Conservation (phyloP, 495 filamentous ascomycete species). For the Glonium stellatum region DNA sequence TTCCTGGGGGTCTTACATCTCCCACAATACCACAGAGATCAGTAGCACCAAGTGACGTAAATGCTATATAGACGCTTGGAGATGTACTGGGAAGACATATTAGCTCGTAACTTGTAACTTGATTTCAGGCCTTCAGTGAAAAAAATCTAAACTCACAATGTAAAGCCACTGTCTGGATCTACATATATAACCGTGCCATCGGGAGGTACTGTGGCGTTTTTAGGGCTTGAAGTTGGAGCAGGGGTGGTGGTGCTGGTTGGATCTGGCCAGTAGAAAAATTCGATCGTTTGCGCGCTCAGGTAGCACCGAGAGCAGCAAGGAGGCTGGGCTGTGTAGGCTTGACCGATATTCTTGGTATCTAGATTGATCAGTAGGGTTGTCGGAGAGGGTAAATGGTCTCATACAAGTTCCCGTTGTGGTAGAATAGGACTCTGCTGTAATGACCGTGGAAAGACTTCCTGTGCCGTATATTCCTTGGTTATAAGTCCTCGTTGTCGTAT, state of each 20-base stretch:
- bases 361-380: background rate
- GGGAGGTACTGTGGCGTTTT: background rate
- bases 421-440: background rate
- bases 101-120: too few relatives aligned
- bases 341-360: background rate
- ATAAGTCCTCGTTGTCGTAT: background rate
- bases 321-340: background rate
- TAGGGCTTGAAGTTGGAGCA: too few relatives aligned
- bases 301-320: constrained; percentile 14
- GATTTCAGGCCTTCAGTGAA: too few relatives aligned
- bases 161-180: constrained; percentile 15
- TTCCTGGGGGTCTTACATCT: background rate
- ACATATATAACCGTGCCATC: constrained; percentile 13
- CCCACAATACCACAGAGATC: constrained; percentile 10
- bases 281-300: constrained; percentile 7
- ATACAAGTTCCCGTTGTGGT: background rate
- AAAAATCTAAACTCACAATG: background rate
- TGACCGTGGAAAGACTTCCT: background rate
- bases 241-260: background rate
- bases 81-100: background rate
- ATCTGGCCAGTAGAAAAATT: constrained; percentile 17
- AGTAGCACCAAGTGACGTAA: constrained; percentile 11
- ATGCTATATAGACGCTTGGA: constrained; percentile 19
- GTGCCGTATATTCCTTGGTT: background rate
- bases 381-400: background rate